Conservation (phyloP, 2,329 filamentous ascomycete genomes). For the Colletotrichum sp. region DNA sequence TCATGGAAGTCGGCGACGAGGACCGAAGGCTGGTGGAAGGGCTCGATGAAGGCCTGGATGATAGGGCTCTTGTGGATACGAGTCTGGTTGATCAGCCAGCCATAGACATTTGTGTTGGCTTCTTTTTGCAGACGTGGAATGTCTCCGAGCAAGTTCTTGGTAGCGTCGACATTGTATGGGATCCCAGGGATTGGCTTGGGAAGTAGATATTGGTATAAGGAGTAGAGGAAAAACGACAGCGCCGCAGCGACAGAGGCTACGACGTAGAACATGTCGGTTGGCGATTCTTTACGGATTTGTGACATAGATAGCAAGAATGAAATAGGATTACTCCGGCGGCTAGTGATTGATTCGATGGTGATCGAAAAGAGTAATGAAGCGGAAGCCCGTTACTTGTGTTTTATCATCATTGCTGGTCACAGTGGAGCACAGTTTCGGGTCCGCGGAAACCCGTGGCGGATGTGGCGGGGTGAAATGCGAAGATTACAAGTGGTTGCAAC, state of each 20-base stretch:
- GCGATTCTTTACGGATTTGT: background rate
- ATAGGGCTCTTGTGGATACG: conserved; percentile 12
- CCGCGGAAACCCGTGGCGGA: background rate
- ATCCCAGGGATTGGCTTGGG: background rate
- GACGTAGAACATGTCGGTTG: background rate
- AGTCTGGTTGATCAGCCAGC: background rate
- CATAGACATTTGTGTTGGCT: background rate
- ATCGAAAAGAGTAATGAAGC: background rate
- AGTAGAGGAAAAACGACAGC: background rate
- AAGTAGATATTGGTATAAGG: background rate
- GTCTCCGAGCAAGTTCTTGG: background rate
- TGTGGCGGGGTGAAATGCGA: background rate
- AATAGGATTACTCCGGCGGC: too few species aligned
- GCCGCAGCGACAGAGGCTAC: background rate
- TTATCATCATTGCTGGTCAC: background rate
- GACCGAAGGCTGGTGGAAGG: conserved; percentile 32
- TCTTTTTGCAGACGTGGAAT: background rate
- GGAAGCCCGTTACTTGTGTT: background rate
- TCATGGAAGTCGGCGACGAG: conserved; percentile 37
- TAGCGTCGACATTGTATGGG: background rate
- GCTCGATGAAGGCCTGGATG: conserved; percentile 37
- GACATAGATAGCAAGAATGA: too few species aligned
- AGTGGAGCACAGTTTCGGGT: background rate
- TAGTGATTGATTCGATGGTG: background rate
- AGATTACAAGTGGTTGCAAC: background rate